Evolutionary conservation across 148 eudicot genomes (phyloP), one percentile per base, ranked within the genome.

Genomic region (Dianthus caryophyllus): DNA sequence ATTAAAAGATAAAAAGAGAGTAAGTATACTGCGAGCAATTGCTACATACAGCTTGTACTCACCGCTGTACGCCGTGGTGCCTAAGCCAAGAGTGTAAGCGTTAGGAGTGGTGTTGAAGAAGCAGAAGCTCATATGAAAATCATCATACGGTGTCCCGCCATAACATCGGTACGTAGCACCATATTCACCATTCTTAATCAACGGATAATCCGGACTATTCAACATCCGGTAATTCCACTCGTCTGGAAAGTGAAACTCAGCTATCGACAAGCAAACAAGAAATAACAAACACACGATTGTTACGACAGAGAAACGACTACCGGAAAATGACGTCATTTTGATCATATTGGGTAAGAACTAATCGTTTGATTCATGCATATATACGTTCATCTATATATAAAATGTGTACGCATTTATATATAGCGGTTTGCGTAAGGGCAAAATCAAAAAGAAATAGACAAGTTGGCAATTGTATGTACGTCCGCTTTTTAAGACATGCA

Each of bases 61-160:
- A 60, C 64, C 64, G 9, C 46, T 15, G 18, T 60, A 60, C 2
- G 44, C 2, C 1, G 25, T 24, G 8, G 64, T 60, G 64, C 64
- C 64, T 9, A 60, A 36, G 38, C 44, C 64, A 1, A 60, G 64
- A 1, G 64, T 60, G 43, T 60, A 60, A 20, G 64, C 64, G 10
- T 60, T 60, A 6, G 64, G 64, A 21, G 64, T 60, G 43, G 64
- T 60, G 64, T 60, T 60, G 27, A 60, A 60, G 44, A 60, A 60
- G 18, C 64, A 60, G 10, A 60, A 60, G 33, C 64, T 60, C 64
- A 60, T 30, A 38, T 9, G 8, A 38, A 60, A 60, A 1, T 60
- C 64, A 4, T 60, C 64, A 9, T 36, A 60, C 2, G 64, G 64
- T 0, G 64, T 60, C 36, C 64, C 64, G 1, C 26, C 64, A 20